Evolutionary conservation across 805 yeast genomes (phyloP), one percentile per base, ranked within the genome.

Genomic region (Priceomyces carsonii): DNA sequence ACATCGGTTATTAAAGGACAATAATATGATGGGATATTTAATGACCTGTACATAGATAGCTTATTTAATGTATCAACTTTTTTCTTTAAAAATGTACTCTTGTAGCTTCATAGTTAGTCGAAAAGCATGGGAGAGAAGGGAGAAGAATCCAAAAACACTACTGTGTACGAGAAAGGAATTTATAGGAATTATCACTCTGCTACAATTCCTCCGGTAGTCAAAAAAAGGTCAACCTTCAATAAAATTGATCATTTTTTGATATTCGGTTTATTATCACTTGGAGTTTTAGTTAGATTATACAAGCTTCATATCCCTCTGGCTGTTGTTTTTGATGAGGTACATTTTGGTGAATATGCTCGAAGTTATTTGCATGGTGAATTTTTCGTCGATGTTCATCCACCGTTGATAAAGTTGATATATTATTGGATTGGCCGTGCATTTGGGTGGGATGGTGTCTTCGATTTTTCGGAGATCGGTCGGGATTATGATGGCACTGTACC

Each of bases 321-420:
- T n/a, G 71, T 73, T 14, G 68, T 72, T n/a, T 71, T 71, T 43
- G 78, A 72, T 45, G 80, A 76, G 42, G 58, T 59, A 1, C 73
- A 70, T 41, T 56, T 66, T 25, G 68, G 70, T 5, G 58, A 60
- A 1, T 66, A 55, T 44, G 63, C 68, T 6, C 47, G 55, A 27
- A 61, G 68, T 23, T 79, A 79, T 56, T 69, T 69, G 44, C 64
- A 64, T 33, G 85, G 86, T 16, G 66, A 72, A 26, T 82, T 77
- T 54, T 82, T 80, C 57, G 65, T 82, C 47, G 89, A 82, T 48
- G 81, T 81, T 18, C 83, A 82, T 44, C 90, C 91, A 8, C 90
- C 91, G 4, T 61, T 84, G 33, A 80, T 75, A 24, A 79, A 81
- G 45, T 59, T 84, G 57, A 55, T 80, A 8, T 80, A 71, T 48